Base-by-base conservation (phyloP, 2,329 filamentous ascomycete genomes). In the Basipetospora chlamydospora region DNA sequence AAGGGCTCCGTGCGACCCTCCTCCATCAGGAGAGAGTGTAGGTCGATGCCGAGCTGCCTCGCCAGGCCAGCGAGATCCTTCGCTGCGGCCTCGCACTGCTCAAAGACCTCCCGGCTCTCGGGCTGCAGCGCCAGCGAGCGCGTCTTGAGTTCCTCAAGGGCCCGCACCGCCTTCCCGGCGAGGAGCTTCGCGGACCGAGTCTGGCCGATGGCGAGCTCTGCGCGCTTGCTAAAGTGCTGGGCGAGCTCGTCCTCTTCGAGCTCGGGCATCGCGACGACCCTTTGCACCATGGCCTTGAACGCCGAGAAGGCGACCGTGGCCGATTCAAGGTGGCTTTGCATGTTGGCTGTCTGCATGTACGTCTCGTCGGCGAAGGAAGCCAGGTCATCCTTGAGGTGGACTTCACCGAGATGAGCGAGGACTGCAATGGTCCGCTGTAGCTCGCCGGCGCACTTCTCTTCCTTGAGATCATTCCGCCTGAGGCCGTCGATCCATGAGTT, bases 401-500 rank as follows among this genome's bases (percentile, higher is more conserved):
- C 77, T 50, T 88, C 82, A 8, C 76, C 79, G 11, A 95, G 69
- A 53, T 95, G 86, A n/a, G 73, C 73, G 67, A 95, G 78, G 37
- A 95, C 69, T 37, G 85, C 81, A 46, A 92, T 82, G 6, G 83
- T 88, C 37, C 81, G 75, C 48, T 88, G 78, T 26, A 96, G 64
- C 51, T 93, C 84, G 17, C 74, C 73, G 0, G 82, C 77, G 50
- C 86, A 86, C 47, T 84, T 79, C 53, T 80, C 75, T 57, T 88
- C 81, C 56, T 86, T 86, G 33, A 96, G 61, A 39, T 94, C 86
- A 46, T 93, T 86, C 36, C 76, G 77, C 44, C 85, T 78, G 38
- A 95, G 55, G 5, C 75, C 75, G 44, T 95, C 87, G 39, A 96
- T 82, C 74, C 86, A 94, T 38, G 71, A 72, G 50, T 94, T 94